These are phyloP conservation scores for Aplosporella prunicola DNA, from an alignment of 2,329 filamentous ascomycete species.

Conservation along the genomic window DNA sequence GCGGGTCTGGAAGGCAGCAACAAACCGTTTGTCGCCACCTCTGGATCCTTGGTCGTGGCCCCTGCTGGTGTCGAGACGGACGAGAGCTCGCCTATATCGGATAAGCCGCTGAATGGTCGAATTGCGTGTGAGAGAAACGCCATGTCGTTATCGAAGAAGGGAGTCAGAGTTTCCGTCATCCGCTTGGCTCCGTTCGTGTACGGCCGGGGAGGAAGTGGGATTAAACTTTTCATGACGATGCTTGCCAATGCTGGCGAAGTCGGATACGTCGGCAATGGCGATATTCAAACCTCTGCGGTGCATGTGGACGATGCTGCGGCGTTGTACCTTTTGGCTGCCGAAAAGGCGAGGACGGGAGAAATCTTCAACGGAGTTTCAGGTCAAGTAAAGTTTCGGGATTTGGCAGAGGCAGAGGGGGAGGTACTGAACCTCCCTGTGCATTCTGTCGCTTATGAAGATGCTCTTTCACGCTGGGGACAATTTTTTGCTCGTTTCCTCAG, in stretches of 20 bases:
- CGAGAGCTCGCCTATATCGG: constrained; percentile 15
- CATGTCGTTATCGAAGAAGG: constrained; percentile 19
- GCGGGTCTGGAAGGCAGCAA: constrained; percentile 24
- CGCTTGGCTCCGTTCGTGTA: constrained; percentile 38
- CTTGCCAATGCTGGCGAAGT: constrained; percentile 24
- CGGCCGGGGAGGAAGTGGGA: constrained; percentile 32
- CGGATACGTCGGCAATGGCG: constrained; percentile 19
- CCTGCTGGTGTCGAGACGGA: constrained; percentile 23
- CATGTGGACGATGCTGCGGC: too few species aligned
- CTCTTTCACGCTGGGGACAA: too few species aligned
- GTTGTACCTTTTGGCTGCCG: too few species aligned
- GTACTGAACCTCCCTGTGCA: too few species aligned
- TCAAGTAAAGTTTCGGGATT: too few species aligned
- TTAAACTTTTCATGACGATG: constrained; percentile 20
- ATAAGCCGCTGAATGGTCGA: constrained; percentile 20
- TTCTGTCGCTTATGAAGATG: too few species aligned
- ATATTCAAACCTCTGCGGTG: too few species aligned
- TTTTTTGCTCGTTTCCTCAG: too few species aligned
- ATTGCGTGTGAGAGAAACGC: constrained; percentile 23
- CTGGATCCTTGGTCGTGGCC: constrained; percentile 21
- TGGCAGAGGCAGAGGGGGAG: too few species aligned
- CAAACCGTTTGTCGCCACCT: constrained; percentile 30
- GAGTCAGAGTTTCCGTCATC: constrained; percentile 29
- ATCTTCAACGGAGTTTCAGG: too few species aligned
- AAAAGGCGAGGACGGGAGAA: too few species aligned